These are phyloP conservation scores for Logfia minima DNA, from an alignment of 129 eudicot genomes.

Conservation along the genomic window DNA sequence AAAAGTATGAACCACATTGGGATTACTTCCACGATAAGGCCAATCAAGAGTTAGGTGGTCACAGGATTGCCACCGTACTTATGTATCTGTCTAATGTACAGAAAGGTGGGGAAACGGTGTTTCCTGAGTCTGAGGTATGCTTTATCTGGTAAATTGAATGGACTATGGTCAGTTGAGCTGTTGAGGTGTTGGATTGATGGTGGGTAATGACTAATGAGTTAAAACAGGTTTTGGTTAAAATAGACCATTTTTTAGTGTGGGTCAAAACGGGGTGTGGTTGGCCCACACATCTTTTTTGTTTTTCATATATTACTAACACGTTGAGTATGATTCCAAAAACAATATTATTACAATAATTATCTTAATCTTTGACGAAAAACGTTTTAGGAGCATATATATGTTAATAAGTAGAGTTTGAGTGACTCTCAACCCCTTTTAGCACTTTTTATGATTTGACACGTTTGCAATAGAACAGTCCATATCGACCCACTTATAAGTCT, in stretches of 20 bases:
- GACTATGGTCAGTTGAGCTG: neutral
- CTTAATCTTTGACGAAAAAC: neutral
- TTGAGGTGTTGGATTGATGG: neutral
- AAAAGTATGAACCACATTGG: conserved; percentile 33
- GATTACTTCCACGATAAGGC: conserved; percentile 62
- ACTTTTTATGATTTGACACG: neutral
- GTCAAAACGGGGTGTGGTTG: neutral
- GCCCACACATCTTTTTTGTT: neutral
- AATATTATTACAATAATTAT: neutral
- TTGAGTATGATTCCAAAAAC: conserved; percentile 1
- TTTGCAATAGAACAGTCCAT: neutral
- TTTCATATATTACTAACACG: neutral
- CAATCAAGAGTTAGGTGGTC: conserved; percentile 78
- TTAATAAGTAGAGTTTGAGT: neutral
- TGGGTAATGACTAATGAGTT: neutral
- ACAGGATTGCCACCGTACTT: conserved; percentile 88
- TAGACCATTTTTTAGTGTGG: neutral
- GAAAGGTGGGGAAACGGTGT: conserved; percentile 84
- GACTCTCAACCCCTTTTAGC: neutral
- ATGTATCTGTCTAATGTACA: conserved; percentile 82
- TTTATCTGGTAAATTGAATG: neutral
- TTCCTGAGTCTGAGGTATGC: conserved; percentile 65
- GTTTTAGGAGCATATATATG: neutral
- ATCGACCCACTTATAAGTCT: neutral
- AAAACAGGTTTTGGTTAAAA: neutral